Conservation (phyloP, 129 eudicot genomes). For the Calendula officinalis region DNA sequence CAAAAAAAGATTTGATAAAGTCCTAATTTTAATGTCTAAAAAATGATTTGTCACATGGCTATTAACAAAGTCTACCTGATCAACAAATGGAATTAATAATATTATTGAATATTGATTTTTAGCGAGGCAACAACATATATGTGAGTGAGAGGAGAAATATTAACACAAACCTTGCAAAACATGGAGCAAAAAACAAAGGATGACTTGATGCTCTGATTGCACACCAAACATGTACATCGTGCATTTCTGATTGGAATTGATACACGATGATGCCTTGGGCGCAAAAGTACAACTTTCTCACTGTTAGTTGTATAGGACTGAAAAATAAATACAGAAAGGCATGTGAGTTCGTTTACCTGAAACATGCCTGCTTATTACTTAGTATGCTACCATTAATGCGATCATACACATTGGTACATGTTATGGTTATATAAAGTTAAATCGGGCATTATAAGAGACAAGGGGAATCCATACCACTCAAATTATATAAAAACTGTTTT, state of each 20-base stretch:
- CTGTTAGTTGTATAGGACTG: conserved; percentile 30
- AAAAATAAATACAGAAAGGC: neutral
- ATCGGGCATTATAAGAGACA: too few relatives aligned
- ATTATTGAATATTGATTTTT: too few relatives aligned
- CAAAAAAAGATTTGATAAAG: too few relatives aligned
- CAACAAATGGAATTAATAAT: too few relatives aligned
- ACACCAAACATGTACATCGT: conserved; percentile 22
- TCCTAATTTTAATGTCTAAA: too few relatives aligned
- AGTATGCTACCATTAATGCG: neutral
- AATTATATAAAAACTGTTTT: too few relatives aligned
- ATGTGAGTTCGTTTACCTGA: neutral
- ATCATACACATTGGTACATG: neutral
- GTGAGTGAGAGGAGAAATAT: neutral
- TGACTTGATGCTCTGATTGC: conserved; percentile 28
- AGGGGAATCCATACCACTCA: too few relatives aligned
- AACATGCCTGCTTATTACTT: neutral
- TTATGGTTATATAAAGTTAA: neutral
- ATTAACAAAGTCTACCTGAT: too few relatives aligned
- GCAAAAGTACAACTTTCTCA: conserved; percentile 28
- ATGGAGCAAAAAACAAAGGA: conserved; percentile 28
- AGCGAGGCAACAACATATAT: neutral
- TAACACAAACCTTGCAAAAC: conserved; percentile 27
- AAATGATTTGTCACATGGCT: too few relatives aligned
- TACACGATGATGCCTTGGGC: conserved; percentile 10
- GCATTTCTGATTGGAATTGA: conserved; percentile 5